Conservation (phyloP, 1,139 yeast species). For the Candida sojae region DNA sequence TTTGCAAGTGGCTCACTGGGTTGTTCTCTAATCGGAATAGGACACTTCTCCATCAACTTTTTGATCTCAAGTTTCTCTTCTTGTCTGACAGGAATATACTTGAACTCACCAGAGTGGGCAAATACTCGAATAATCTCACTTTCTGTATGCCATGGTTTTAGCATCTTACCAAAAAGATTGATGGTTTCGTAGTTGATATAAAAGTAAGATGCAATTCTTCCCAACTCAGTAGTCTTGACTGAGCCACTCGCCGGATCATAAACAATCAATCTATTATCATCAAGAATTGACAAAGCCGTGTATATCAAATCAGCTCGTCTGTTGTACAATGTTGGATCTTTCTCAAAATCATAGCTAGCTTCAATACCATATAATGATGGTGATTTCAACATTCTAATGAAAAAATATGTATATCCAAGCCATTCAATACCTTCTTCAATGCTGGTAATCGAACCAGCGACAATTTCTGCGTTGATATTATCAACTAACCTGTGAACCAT, state of each 20-base stretch:
- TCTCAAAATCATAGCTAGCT: slow-evolving; percentile 55
- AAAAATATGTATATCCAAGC: slow-evolving; percentile 80
- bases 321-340: slow-evolving; percentile 30
- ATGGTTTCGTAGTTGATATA: slow-evolving; percentile 80
- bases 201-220: slow-evolving; percentile 83
- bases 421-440: slow-evolving; percentile 73
- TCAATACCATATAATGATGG: slow-evolving; percentile 81
- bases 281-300: slow-evolving; percentile 67
- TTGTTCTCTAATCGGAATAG: slow-evolving; percentile 80
- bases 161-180: slow-evolving; percentile 55
- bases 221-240: slow-evolving; percentile 67
- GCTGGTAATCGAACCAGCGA: slow-evolving; percentile 62
- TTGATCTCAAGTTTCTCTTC: slow-evolving; percentile 83
- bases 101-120: slow-evolving; percentile 83
- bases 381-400: slow-evolving; percentile 73
- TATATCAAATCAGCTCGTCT: slow-evolving; percentile 72
- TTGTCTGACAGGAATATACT: slow-evolving; percentile 76
- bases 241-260: slow-evolving; percentile 55
- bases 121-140: slow-evolving; percentile 79
- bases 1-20: slow-evolving; percentile 77
- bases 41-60: slow-evolving; percentile 72
- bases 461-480: slow-evolving; percentile 84
- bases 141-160: slow-evolving; percentile 66
- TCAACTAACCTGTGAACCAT: slow-evolving; percentile 72
- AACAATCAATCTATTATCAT: slow-evolving; percentile 54